These are phyloP conservation scores for Apiotrichum veenhuisii DNA, from an alignment of 1,284 basidiomycete genomes.

Conservation along the genomic window DNA sequence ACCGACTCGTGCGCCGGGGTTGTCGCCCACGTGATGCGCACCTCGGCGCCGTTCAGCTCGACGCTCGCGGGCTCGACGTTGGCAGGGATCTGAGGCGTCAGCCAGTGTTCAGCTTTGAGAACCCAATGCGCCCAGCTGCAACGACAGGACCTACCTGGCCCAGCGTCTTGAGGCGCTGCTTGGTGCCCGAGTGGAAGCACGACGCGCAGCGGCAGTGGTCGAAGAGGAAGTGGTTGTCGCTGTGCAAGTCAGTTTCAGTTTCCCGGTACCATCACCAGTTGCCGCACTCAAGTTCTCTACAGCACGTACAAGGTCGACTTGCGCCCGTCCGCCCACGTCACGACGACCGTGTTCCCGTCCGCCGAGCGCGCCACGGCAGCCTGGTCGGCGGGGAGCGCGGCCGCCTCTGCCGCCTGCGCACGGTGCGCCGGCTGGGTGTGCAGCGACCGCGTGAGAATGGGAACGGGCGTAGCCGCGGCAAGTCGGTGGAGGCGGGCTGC, in stretches of 20 bases:
- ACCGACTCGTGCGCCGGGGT: slow-evolving; percentile 68
- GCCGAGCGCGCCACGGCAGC: slow-evolving; percentile 12
- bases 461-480: too few relatives aligned
- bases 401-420: too few relatives aligned
- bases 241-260: slow-evolving; percentile 31
- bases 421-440: too few relatives aligned
- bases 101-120: background rate
- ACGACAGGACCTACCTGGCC: slow-evolving; percentile 59
- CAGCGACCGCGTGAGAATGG: too few relatives aligned
- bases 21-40: slow-evolving; percentile 52
- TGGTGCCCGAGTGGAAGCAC: slow-evolving; percentile 85
- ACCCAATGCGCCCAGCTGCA: background rate
- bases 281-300: too few relatives aligned
- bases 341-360: slow-evolving; percentile 1
- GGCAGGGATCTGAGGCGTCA: slow-evolving; percentile 61
- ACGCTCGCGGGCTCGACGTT: slow-evolving; percentile 55
- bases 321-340: slow-evolving; percentile 8
- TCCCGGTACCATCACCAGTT: too few relatives aligned
- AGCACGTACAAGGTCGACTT: slow-evolving; percentile 8
- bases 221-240: slow-evolving; percentile 68
- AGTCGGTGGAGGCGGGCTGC: too few relatives aligned
- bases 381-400: too few relatives aligned
- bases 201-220: slow-evolving; percentile 85
- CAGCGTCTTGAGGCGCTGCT: slow-evolving; percentile 82
- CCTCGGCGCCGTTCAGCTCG: slow-evolving; percentile 11